Conservation (phyloP, 257 asterid genomes). For the Paulownia fortunei region DNA sequence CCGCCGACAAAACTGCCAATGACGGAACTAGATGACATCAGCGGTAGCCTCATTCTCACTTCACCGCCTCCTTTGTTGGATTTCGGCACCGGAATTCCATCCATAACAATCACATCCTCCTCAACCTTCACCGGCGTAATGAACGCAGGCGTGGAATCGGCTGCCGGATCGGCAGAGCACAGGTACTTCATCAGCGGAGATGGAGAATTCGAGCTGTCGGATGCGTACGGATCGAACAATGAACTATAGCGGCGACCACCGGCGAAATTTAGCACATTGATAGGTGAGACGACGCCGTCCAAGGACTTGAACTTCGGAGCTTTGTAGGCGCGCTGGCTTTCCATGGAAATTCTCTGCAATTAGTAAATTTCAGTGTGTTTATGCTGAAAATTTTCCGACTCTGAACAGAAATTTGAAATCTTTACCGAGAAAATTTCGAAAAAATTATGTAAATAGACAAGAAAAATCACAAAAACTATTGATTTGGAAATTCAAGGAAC, state of each 20-base stretch:
- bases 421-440: neutral
- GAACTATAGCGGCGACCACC: slow-evolving; percentile 43
- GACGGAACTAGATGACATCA: slow-evolving; percentile 40
- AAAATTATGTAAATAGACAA: slow-evolving; percentile 15
- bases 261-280: slow-evolving; percentile 36
- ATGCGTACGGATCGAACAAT: slow-evolving; percentile 61
- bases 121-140: slow-evolving; percentile 59
- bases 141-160: slow-evolving; percentile 40
- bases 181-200: slow-evolving; percentile 50
- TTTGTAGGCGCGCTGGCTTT: slow-evolving; percentile 43
- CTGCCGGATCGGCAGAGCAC: slow-evolving; percentile 42
- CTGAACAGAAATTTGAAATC: slow-evolving; percentile 27
- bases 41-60: slow-evolving; percentile 39
- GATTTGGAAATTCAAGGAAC: slow-evolving; percentile 22
- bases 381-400: slow-evolving; percentile 1
- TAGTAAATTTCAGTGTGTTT: neutral
- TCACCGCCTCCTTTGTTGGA: slow-evolving; percentile 38
- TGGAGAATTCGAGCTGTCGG: slow-evolving; percentile 55
- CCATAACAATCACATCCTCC: slow-evolving; percentile 87
- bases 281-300: slow-evolving; percentile 45
- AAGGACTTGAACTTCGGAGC: slow-evolving; percentile 44
- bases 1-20: slow-evolving; percentile 29
- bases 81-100: slow-evolving; percentile 65
- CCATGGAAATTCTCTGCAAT: slow-evolving; percentile 54
- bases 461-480: neutral